A percentile compares a stretch with the other conserved stretches of the same genome.
phyloP scores from a whole-genome alignment of 768 basidiomycete genomes.

The Serendipita sp. region DNA sequence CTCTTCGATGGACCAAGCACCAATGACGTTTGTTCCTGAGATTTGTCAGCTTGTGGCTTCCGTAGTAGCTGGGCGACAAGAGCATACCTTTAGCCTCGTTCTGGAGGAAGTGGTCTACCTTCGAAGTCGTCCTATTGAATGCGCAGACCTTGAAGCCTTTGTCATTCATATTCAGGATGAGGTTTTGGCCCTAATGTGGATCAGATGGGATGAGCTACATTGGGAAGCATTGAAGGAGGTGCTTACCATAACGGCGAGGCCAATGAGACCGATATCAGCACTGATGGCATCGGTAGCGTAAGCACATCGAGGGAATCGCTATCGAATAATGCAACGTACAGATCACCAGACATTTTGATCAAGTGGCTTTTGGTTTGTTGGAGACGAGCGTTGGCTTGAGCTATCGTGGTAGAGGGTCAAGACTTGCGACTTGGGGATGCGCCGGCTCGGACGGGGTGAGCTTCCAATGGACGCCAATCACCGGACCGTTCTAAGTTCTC shows the following conservation, averaged over 20 bases:
- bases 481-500: neutral
- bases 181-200: slow-evolving; percentile 66
- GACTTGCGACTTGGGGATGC: neutral
- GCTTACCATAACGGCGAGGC: slow-evolving; percentile 93
- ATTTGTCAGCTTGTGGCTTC: slow-evolving; percentile 11
- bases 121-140: slow-evolving; percentile 92
- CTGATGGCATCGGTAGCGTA: slow-evolving; percentile 26
- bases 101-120: slow-evolving; percentile 88
- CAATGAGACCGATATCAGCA: slow-evolving; percentile 96
- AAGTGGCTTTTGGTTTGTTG: slow-evolving; percentile 2
- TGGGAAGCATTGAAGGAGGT: slow-evolving; percentile 13
- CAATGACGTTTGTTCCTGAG: slow-evolving; percentile 84
- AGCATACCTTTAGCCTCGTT: slow-evolving; percentile 92
- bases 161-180: slow-evolving; percentile 99
- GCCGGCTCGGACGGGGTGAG: neutral
- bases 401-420: neutral
- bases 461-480: neutral
- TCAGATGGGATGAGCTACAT: slow-evolving; percentile 11
- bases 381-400: neutral
- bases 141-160: slow-evolving; percentile 96
- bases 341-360: neutral
- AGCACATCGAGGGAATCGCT: slow-evolving; percentile 10
- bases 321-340: neutral
- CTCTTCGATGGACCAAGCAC: slow-evolving; percentile 88
- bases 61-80: slow-evolving; percentile 7